Conservation (phyloP, 2,329 filamentous ascomycete species). For the Intubia oerlemansii region DNA sequence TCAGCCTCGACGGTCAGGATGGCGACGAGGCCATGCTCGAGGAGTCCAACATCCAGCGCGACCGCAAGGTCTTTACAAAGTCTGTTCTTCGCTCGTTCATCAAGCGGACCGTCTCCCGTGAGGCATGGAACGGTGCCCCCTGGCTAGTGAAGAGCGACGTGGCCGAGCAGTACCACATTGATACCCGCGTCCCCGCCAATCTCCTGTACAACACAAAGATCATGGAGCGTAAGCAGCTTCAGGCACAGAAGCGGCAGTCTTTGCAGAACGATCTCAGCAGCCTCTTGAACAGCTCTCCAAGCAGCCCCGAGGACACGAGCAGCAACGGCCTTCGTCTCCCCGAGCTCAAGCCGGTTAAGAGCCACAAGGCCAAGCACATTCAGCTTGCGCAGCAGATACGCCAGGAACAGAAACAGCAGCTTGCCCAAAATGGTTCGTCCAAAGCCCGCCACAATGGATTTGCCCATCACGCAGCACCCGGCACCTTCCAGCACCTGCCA, state of each 20-base stretch:
- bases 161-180: constrained; percentile 66
- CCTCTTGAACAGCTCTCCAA: constrained; percentile 15
- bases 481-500: constrained; percentile 17
- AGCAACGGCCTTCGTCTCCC: constrained; percentile 35
- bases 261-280: constrained; percentile 21
- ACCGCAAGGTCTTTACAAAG: constrained; percentile 86
- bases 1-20: constrained; percentile 46
- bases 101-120: constrained; percentile 79
- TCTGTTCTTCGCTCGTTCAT: constrained; percentile 84
- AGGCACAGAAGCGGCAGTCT: constrained; percentile 40
- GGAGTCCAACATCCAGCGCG: constrained; percentile 62
- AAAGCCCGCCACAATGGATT: constrained; percentile 9
- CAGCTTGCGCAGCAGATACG: constrained; percentile 16
- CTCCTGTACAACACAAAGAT: constrained; percentile 64
- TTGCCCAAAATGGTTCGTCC: constrained; percentile 16
- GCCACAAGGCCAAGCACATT: constrained; percentile 32
- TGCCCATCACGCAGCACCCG: constrained; percentile 13
- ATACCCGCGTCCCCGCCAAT: constrained; percentile 66
- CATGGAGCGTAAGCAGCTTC: constrained; percentile 52
- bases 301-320: constrained; percentile 15
- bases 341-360: constrained; percentile 56
- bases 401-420: constrained; percentile 16
- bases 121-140: constrained; percentile 87
- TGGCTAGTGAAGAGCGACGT: constrained; percentile 81
- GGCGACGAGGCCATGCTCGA: constrained; percentile 60